Conservation (phyloP, 1,284 basidiomycete species). For the Macrocystidia cucumis region DNA sequence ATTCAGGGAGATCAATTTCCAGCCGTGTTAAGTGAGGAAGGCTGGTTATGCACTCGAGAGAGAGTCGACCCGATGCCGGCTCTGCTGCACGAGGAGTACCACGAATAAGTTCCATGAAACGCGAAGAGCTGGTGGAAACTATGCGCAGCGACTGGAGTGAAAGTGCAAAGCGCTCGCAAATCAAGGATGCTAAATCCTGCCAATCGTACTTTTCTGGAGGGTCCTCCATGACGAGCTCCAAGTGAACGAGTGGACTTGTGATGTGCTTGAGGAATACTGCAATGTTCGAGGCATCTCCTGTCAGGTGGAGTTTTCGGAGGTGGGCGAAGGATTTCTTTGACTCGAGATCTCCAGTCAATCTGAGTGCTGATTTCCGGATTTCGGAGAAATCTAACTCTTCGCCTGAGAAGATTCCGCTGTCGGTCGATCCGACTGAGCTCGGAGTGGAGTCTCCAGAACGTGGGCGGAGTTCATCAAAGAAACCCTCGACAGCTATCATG, state of each 20-base stretch:
- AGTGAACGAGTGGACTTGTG: slow-evolving; percentile 45
- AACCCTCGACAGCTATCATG: slow-evolving; percentile 61
- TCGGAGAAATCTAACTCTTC: slow-evolving; percentile 68
- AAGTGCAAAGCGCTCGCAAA: slow-evolving; percentile 52
- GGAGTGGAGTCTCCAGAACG: slow-evolving; percentile 63
- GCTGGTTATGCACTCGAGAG: slow-evolving; percentile 47
- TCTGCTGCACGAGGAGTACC: slow-evolving; percentile 52
- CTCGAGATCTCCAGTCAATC: slow-evolving; percentile 44
- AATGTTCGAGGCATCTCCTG: slow-evolving; percentile 60
- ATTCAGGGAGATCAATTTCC: slow-evolving; percentile 71
- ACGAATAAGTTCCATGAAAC: slow-evolving; percentile 59
- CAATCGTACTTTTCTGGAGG: slow-evolving; percentile 65
- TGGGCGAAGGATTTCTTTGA: slow-evolving; percentile 48
- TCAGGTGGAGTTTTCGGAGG: slow-evolving; percentile 54
- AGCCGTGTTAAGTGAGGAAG: slow-evolving; percentile 49
- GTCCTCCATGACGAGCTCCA: slow-evolving; percentile 71
- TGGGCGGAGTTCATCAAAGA: slow-evolving; percentile 60
- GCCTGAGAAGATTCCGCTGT: slow-evolving; percentile 68
- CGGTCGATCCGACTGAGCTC: slow-evolving; percentile 52
- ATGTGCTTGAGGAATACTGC: slow-evolving; percentile 64
- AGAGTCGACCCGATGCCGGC: slow-evolving; percentile 43
- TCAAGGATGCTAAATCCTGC: slow-evolving; percentile 55
- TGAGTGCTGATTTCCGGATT: slow-evolving; percentile 56
- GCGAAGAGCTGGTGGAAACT: slow-evolving; percentile 51
- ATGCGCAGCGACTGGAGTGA: slow-evolving; percentile 55